Base-by-base conservation (phyloP, 2,329 filamentous ascomycete genomes). In the Xylariaceae sp. region DNA sequence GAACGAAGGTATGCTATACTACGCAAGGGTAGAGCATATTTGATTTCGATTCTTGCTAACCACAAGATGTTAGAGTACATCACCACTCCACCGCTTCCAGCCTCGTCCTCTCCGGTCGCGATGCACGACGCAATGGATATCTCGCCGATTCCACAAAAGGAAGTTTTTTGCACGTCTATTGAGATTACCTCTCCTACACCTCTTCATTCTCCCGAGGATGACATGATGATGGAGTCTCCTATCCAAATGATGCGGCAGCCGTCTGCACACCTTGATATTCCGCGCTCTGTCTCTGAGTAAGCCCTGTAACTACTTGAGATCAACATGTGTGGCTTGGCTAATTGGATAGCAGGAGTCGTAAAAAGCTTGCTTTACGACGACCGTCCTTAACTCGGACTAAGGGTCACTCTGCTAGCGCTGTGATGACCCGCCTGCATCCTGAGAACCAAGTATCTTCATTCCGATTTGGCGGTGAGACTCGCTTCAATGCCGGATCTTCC, bases 111-210 rank as follows among this genome's bases (percentile, higher is more conserved):
- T 42, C 91, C 92, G 6, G 83, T 82, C 50, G 80, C 81, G 34
- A 72, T 78, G 49, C 80, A 82, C 55, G 91, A 96, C 69, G 78
- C 84, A 50, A 96, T 97, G 90, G 92, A 97, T 66, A 86, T 97
- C 70, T 97, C 93, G 42, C 93, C 94, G 38, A 74, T 97, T 39
- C 92, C 91, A 54, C 90, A 96, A 76, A 97, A 96, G 76, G 76
- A 81, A 31, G 80, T 88, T 12, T 91, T 84, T 65, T 72, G 78
- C 72, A 70, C 78, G 31, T 79, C 87, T 60, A 76, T 89, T 57
- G 84, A 87, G 59, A 71, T 90, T 48, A 80, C 83, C 31, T 92
- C 89, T 31, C 89, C 90, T 1, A 88, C 87, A 1, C 87, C 87
- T 9, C 78, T 74, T 14, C 72, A 76, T 52, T 70, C 72, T 44